phyloP scores from a whole-genome alignment of 805 yeast species.

The Pichia rugopelliculosa region DNA sequence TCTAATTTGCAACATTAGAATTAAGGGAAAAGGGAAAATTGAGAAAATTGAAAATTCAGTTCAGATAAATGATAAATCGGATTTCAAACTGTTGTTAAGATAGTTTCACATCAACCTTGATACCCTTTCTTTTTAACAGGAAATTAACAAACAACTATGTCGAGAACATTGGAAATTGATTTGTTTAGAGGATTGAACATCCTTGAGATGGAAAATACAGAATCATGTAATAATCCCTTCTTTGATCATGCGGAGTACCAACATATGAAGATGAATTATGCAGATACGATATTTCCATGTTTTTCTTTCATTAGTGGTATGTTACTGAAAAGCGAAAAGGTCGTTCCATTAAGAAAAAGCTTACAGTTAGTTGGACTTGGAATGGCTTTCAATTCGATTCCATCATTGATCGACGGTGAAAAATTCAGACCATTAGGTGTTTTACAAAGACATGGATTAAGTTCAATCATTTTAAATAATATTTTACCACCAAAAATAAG shows the following conservation, averaged over 20 bases:
- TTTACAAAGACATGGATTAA: slow-evolving; percentile 18
- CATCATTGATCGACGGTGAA: slow-evolving; percentile 8
- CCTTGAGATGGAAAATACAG: slow-evolving; percentile 18
- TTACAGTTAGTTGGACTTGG: slow-evolving; percentile 17
- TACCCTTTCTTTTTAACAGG: too few relatives aligned
- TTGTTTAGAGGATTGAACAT: slow-evolving; percentile 14
- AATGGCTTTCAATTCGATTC: slow-evolving; percentile 14
- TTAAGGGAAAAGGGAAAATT: neutral
- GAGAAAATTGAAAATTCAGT: too few relatives aligned
- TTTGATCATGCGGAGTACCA: slow-evolving; percentile 17
- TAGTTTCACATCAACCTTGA: too few relatives aligned
- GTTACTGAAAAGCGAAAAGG: neutral
- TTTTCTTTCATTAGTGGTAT: slow-evolving; percentile 17
- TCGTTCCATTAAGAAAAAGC: slow-evolving; percentile 10
- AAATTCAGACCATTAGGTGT: slow-evolving; percentile 17
- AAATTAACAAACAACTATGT: neutral
- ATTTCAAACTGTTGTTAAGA: too few relatives aligned
- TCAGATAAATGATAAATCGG: too few relatives aligned
- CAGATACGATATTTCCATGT: slow-evolving; percentile 19
- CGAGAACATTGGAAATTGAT: slow-evolving; percentile 6
- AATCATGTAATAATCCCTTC: slow-evolving; percentile 12
- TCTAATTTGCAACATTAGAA: neutral
- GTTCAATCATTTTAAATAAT: slow-evolving; percentile 13
- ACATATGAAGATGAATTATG: slow-evolving; percentile 15
- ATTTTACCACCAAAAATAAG: neutral